phyloP scores from a whole-genome alignment of 108 stramenopile species.

The Pseudonitzschia delicatissima region DNA sequence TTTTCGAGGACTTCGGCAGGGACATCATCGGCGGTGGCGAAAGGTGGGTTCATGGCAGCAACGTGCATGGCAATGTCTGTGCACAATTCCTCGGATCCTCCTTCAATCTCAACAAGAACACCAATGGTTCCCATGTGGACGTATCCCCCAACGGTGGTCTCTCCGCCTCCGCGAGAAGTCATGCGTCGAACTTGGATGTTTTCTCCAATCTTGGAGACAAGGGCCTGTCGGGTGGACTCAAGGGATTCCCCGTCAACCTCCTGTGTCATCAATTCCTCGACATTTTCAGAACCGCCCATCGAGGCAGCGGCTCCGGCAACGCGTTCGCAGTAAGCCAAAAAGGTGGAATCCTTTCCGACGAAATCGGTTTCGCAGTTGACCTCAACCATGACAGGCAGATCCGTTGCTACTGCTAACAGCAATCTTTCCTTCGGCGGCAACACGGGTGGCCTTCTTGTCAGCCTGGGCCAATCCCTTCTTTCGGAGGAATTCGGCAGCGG shows the following conservation, averaged over 20 bases:
- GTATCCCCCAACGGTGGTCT: constrained; percentile 57
- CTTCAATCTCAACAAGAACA: constrained; percentile 60
- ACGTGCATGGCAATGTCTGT: constrained; percentile 80
- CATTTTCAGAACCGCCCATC: constrained; percentile 34
- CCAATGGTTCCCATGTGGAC: constrained; percentile 73
- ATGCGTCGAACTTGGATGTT: constrained; percentile 75
- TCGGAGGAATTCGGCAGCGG: constrained; percentile 58
- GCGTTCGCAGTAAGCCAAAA: constrained; percentile 49
- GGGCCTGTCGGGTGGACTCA: constrained; percentile 53
- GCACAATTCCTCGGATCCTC: constrained; percentile 45
- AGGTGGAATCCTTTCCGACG: constrained; percentile 75
- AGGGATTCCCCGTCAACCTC: constrained; percentile 45
- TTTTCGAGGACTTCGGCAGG: constrained; percentile 73
- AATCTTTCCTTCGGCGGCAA: constrained; percentile 78
- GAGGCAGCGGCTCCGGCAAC: constrained; percentile 57
- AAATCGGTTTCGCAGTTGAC: constrained; percentile 85
- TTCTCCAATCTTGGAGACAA: constrained; percentile 80
- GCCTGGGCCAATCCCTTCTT: constrained; percentile 73
- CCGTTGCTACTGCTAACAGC: constrained; percentile 45
- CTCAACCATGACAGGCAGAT: constrained; percentile 64
- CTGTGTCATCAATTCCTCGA: constrained; percentile 44
- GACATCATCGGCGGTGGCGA: constrained; percentile 70
- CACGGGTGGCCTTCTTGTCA: constrained; percentile 71
- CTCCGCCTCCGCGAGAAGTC: constrained; percentile 38
- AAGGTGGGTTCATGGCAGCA: constrained; percentile 76